phyloP scores from a whole-genome alignment of 208 protist genomes.

The Zelonia costaricensis region DNA sequence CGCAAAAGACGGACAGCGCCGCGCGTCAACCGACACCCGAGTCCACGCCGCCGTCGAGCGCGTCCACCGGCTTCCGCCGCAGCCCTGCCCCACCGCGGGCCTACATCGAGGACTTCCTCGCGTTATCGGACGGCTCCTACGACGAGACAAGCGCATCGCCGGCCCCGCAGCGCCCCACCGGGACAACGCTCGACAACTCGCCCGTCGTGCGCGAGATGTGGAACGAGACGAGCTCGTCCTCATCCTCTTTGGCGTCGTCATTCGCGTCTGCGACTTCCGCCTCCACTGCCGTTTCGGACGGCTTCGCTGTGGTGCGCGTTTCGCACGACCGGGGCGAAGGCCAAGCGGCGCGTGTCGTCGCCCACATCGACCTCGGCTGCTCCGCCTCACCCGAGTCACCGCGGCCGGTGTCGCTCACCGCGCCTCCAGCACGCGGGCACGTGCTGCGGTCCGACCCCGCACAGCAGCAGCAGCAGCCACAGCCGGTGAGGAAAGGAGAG shows the following conservation, averaged over 20 bases:
- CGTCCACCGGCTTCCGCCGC: conserved; percentile 1
- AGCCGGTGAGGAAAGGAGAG: background rate
- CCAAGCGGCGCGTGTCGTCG: background rate
- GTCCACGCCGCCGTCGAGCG: background rate
- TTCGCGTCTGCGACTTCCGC: too few species aligned
- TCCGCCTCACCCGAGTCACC: background rate
- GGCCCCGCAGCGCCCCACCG: background rate
- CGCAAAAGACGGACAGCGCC: too few species aligned
- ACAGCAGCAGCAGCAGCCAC: background rate
- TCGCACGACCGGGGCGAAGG: background rate
- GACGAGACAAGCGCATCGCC: background rate
- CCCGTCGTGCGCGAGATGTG: conserved; percentile 25
- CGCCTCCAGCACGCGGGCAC: background rate
- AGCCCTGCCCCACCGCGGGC: conserved; percentile 8
- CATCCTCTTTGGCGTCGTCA: too few species aligned
- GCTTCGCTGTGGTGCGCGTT: too few species aligned
- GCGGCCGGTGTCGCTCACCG: background rate
- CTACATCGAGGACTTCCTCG: conserved; percentile 28
- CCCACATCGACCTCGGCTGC: background rate
- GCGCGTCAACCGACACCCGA: too few species aligned
- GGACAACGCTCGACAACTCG: conserved; percentile 15
- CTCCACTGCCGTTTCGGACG: background rate
- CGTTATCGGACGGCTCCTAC: conserved; percentile 1
- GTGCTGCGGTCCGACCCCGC: too few species aligned
- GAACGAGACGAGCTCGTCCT: conserved; percentile 24